A percentile compares a stretch with the other conserved stretches of the same genome.
Conservation (phyloP, 1,284 basidiomycete genomes). For the Cerrena zonata region DNA sequence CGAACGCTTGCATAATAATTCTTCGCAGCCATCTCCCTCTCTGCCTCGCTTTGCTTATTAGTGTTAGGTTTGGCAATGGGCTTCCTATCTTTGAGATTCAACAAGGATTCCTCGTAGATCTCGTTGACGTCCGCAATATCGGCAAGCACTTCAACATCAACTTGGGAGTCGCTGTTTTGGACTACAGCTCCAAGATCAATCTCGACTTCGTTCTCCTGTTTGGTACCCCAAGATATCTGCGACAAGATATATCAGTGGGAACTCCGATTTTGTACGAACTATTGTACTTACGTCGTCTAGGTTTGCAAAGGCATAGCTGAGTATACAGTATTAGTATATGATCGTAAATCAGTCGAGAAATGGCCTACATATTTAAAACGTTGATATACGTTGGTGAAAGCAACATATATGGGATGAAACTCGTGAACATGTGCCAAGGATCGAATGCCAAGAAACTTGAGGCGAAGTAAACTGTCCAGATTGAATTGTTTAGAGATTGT, state of each 20-base stretch:
- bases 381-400: slow-evolving; percentile 87
- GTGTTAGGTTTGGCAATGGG: slow-evolving; percentile 36
- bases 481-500: background rate
- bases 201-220: slow-evolving; percentile 67
- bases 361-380: slow-evolving; percentile 72
- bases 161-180: slow-evolving; percentile 72
- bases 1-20: slow-evolving; percentile 88
- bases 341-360: background rate
- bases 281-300: slow-evolving; percentile 61
- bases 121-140: slow-evolving; percentile 84
- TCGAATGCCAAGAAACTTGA: slow-evolving; percentile 86
- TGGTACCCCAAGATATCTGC: slow-evolving; percentile 87
- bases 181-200: slow-evolving; percentile 77
- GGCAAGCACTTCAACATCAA: slow-evolving; percentile 84
- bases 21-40: slow-evolving; percentile 73
- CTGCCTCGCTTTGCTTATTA: slow-evolving; percentile 35
- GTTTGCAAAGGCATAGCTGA: slow-evolving; percentile 75
- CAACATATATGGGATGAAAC: slow-evolving; percentile 84
- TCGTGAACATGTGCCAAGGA: slow-evolving; percentile 90
- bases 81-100: slow-evolving; percentile 71
- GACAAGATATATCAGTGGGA: background rate
- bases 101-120: slow-evolving; percentile 84
- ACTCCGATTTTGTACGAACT: background rate
- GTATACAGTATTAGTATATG: slow-evolving; percentile 2
- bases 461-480: slow-evolving; percentile 56